Percentiles rank a stretch among this genome's conserved stretches.
phyloP scores from a whole-genome alignment of 805 yeast species.

The Kockiozyma suomiensis region DNA sequence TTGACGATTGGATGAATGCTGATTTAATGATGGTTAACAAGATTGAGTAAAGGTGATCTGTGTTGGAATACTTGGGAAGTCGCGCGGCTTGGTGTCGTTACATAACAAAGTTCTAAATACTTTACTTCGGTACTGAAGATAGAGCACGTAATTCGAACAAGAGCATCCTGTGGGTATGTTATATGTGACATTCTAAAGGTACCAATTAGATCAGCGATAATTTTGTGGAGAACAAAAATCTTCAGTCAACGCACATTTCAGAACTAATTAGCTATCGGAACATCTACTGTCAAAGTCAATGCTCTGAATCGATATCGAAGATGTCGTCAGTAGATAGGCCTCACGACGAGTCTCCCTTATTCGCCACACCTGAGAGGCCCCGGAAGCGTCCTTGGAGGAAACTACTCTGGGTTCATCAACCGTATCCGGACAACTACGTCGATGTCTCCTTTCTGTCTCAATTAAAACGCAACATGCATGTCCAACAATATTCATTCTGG shows the following conservation, averaged over 20 bases:
- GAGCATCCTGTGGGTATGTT: no score
- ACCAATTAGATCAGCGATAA: no score
- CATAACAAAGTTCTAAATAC: slow-evolving; percentile 1
- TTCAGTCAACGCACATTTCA: no score
- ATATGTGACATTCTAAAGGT: no score
- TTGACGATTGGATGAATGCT: background rate
- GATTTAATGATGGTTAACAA: background rate
- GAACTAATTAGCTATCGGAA: no score
- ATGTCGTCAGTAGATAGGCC: slow-evolving; percentile 1
- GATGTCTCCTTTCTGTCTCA: slow-evolving; percentile 80
- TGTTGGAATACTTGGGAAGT: slow-evolving; percentile 9
- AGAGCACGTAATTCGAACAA: no score
- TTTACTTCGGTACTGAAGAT: no score
- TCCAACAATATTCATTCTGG: slow-evolving; percentile 63
- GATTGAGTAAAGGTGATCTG: background rate
- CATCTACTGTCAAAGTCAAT: background rate
- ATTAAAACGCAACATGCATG: slow-evolving; percentile 73
- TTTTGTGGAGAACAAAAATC: no score
- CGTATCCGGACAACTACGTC: slow-evolving; percentile 90
- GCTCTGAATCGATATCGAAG: background rate
- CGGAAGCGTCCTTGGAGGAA: slow-evolving; percentile 67
- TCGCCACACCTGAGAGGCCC: background rate
- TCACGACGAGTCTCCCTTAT: background rate
- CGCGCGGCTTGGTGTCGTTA: slow-evolving; percentile 5
- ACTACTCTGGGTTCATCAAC: slow-evolving; percentile 79